A percentile compares a stretch with the other conserved stretches of the same genome.
These are phyloP conservation scores for Backusella mclennaniae DNA, from an alignment of 192 early-diverging fungal genomes.

Conservation along the genomic window DNA sequence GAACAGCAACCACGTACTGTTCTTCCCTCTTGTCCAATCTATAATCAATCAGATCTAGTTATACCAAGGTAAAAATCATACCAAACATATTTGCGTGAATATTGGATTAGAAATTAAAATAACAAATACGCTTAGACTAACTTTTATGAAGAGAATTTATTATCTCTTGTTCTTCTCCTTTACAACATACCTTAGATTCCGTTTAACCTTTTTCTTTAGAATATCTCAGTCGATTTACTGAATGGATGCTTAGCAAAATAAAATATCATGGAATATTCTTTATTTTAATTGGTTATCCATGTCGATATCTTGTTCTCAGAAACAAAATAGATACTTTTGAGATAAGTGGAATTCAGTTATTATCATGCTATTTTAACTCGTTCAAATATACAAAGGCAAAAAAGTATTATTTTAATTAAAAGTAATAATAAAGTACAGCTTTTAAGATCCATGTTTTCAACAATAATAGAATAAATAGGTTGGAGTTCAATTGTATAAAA, in stretches of 20 bases:
- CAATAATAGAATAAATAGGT: background rate
- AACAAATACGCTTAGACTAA: no score
- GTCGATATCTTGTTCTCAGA: no score
- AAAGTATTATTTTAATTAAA: no score
- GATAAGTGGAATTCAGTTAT: no score
- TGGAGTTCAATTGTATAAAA: background rate
- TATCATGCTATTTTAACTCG: no score
- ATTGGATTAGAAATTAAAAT: no score
- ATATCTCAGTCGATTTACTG: background rate
- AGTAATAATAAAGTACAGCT: no score
- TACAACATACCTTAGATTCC: background rate
- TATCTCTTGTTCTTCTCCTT: background rate
- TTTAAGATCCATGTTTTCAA: background rate
- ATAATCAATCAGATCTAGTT: background rate
- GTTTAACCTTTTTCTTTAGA: background rate
- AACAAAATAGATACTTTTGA: no score
- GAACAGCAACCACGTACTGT: no score
- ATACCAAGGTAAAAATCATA: background rate
- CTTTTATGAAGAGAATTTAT: no score
- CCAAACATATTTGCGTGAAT: no score
- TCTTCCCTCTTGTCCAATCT: background rate
- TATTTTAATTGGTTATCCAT: background rate
- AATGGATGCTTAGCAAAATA: background rate
- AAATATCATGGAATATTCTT: background rate
- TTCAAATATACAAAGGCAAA: no score